phyloP scores from a whole-genome alignment of 768 basidiomycete species.

The Punctularia strigosozonata region DNA sequence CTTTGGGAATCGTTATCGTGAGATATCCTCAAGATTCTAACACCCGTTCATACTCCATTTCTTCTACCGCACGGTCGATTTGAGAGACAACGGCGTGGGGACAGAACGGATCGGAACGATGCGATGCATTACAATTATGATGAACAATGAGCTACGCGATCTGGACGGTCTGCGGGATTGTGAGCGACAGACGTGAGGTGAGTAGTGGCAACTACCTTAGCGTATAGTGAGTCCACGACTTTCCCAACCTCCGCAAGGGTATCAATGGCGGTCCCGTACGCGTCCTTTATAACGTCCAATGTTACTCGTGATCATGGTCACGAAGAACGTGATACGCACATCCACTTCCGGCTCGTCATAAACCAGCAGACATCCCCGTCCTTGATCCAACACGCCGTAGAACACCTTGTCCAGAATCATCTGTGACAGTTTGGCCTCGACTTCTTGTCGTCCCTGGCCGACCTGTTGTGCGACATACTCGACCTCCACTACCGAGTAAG shows the following conservation, averaged over 20 bases:
- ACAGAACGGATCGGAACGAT: background rate
- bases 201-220: constrained; percentile 39
- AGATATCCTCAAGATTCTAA: too few species aligned
- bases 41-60: too few species aligned
- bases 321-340: constrained; percentile 32
- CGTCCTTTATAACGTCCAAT: constrained; percentile 38
- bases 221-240: constrained; percentile 89
- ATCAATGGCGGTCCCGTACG: constrained; percentile 81
- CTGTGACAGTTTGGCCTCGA: constrained; percentile 89
- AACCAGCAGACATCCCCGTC: constrained; percentile 82
- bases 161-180: constrained; percentile 4
- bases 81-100: too few species aligned
- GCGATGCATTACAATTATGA: background rate
- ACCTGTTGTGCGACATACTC: constrained; percentile 80
- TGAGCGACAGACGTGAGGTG: too few species aligned
- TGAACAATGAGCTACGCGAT: constrained; percentile 2
- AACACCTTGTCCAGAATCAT: constrained; percentile 97
- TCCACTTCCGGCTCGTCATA: constrained; percentile 81
- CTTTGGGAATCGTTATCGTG: too few species aligned
- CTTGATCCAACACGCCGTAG: constrained; percentile 94
- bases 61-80: too few species aligned
- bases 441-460: constrained; percentile 75
- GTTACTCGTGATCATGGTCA: background rate
- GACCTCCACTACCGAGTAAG: constrained; percentile 88
- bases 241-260: constrained; percentile 86